Conservation (phyloP, 768 basidiomycete species). For the Amanita phalloides region DNA sequence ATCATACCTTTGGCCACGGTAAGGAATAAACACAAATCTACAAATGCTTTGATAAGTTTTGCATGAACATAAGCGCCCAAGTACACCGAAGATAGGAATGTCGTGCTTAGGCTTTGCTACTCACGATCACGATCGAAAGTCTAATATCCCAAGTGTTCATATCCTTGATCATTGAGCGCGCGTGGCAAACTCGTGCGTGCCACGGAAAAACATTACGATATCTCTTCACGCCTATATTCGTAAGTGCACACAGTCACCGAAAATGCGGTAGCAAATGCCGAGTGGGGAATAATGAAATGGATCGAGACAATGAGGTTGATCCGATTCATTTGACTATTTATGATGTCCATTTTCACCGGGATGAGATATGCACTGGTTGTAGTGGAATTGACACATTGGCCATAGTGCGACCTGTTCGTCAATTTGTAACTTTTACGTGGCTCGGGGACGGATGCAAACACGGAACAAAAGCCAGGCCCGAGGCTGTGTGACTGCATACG, state of each 20-base stretch:
- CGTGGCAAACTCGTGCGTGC: neutral
- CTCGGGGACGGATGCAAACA: neutral
- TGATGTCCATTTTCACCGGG: neutral
- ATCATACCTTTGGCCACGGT: no score
- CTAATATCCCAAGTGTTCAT: neutral
- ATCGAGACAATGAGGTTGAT: neutral
- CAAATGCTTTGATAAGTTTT: neutral
- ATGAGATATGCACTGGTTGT: neutral
- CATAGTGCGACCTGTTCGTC: neutral
- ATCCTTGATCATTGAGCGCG: neutral
- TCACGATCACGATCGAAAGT: conserved; percentile 5
- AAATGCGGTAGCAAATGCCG: neutral
- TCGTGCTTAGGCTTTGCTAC: neutral
- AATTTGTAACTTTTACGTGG: neutral
- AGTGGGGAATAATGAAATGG: neutral
- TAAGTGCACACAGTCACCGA: neutral
- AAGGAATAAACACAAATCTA: no score
- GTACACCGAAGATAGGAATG: neutral
- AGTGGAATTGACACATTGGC: neutral
- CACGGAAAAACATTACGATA: neutral
- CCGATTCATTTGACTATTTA: neutral
- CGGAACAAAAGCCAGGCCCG: neutral
- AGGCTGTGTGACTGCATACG: neutral
- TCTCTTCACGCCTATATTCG: neutral
- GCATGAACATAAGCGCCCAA: neutral